These are phyloP conservation scores for Trichosporon coremiiforme DNA, from an alignment of 1,284 basidiomycete species.

Conservation along the genomic window DNA sequence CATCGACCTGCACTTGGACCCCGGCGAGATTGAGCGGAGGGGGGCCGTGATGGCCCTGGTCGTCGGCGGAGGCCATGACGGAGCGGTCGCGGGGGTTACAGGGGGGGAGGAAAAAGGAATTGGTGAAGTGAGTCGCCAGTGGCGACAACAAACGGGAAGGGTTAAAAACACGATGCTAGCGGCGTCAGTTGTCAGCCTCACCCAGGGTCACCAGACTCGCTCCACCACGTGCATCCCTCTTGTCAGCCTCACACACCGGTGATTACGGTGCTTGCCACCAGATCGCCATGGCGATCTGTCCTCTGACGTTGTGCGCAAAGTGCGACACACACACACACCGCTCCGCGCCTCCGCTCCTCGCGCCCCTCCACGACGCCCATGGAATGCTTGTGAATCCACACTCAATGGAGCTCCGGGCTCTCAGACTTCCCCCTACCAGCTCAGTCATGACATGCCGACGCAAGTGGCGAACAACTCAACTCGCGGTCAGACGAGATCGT, in stretches of 20 bases:
- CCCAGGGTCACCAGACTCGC: constrained; percentile 3
- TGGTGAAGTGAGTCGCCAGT: constrained; percentile 15
- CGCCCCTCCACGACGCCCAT: not conserved
- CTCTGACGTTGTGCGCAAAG: not conserved
- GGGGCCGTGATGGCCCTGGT: constrained; percentile 19
- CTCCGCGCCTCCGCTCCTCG: no score
- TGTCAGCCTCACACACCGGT: constrained; percentile 6
- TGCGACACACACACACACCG: no score
- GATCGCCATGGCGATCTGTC: not conserved
- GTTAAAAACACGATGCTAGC: constrained; percentile 3
- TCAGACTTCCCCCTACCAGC: not conserved
- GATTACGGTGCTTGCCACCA: not conserved
- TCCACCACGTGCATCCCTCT: not conserved
- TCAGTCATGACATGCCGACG: not conserved
- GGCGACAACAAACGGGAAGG: constrained; percentile 15
- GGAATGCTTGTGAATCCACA: not conserved
- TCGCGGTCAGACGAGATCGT: not conserved
- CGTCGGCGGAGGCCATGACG: constrained; percentile 19
- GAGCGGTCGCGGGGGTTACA: not conserved
- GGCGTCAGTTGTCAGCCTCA: not conserved
- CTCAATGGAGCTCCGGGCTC: not conserved
- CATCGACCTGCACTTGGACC: constrained; percentile 28
- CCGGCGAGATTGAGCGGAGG: constrained; percentile 35
- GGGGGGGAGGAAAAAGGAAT: constrained; percentile 20
- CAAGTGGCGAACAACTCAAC: constrained; percentile 2